phyloP scores from a whole-genome alignment of 305 asterid species.

The Andrographis paniculata region DNA sequence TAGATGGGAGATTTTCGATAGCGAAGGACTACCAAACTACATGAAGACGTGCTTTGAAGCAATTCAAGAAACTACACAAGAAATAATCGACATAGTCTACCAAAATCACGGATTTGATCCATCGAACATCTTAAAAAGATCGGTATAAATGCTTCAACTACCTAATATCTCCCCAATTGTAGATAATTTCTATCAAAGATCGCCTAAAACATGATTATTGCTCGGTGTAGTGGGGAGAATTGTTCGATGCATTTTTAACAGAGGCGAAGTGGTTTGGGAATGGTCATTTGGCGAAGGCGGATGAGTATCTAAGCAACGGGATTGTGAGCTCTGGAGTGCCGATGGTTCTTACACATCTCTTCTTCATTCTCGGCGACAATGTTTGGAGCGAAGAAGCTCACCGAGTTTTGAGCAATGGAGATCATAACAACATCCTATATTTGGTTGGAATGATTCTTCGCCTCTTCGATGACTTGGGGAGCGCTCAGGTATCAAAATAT shows the following conservation, averaged over 20 bases:
- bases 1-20: conserved; percentile 39
- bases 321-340: conserved; percentile 25
- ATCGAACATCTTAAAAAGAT: conserved; percentile 7
- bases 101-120: conserved; percentile 23
- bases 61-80: conserved; percentile 29
- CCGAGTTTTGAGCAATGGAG: background rate
- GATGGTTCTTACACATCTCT: conserved; percentile 17
- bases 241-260: conserved; percentile 27
- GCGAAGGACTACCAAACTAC: conserved; percentile 33
- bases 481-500: conserved; percentile 2
- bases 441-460: conserved; percentile 6
- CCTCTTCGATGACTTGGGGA: conserved; percentile 8
- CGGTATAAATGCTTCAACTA: conserved; percentile 9
- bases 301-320: conserved; percentile 28
- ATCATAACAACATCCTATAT: background rate
- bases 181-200: too few species aligned
- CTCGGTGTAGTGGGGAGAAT: conserved; percentile 17
- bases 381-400: background rate
- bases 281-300: conserved; percentile 18
- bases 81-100: conserved; percentile 20
- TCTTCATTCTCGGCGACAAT: conserved; percentile 22
- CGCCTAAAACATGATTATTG: too few species aligned
- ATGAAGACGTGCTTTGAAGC: conserved; percentile 42
- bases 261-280: conserved; percentile 31
- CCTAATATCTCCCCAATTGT: too few species aligned